These are phyloP conservation scores for Angomonas ambiguus DNA, from an alignment of 208 protist species.

Conservation along the genomic window DNA sequence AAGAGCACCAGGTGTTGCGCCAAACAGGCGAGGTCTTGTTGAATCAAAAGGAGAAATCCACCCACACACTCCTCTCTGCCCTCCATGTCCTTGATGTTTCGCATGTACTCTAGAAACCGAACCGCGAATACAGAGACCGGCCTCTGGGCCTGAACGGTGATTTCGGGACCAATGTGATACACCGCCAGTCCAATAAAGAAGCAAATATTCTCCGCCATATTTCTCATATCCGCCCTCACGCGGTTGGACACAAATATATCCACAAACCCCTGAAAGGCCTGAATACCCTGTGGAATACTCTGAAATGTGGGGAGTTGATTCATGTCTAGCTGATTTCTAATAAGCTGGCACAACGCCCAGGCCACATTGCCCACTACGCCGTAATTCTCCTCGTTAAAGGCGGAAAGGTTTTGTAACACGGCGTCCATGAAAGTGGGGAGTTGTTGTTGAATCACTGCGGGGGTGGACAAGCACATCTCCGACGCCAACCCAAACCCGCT, in stretches of 20 bases:
- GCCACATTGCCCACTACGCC: conserved; percentile 71
- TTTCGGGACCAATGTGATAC: conserved; percentile 34
- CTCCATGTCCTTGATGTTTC: conserved; percentile 58
- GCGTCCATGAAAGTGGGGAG: conserved; percentile 41
- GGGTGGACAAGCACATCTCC: conserved; percentile 53
- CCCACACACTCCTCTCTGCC: conserved; percentile 44
- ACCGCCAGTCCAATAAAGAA: conserved; percentile 73
- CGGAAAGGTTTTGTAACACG: conserved; percentile 39
- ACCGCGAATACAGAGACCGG: conserved; percentile 37
- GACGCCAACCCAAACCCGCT: conserved; percentile 75
- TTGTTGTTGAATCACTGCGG: conserved; percentile 40
- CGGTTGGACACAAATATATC: conserved; percentile 23
- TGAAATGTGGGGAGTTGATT: conserved; percentile 44
- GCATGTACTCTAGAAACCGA: conserved; percentile 70
- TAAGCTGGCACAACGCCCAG: conserved; percentile 71
- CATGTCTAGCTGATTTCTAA: conserved; percentile 69
- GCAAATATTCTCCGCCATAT: conserved; percentile 82
- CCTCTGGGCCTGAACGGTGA: conserved; percentile 43
- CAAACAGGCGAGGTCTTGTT: conserved; percentile 22
- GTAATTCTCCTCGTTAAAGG: conserved; percentile 41
- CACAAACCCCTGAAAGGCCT: conserved; percentile 53
- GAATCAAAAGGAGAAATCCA: conserved; percentile 56
- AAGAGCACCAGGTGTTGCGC: conserved; percentile 40
- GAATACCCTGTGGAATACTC: conserved; percentile 22
- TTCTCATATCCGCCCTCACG: conserved; percentile 67